Evolutionary conservation across 2,329 filamentous ascomycete genomes (phyloP).

Genomic region (Xylariaceae sp.): DNA sequence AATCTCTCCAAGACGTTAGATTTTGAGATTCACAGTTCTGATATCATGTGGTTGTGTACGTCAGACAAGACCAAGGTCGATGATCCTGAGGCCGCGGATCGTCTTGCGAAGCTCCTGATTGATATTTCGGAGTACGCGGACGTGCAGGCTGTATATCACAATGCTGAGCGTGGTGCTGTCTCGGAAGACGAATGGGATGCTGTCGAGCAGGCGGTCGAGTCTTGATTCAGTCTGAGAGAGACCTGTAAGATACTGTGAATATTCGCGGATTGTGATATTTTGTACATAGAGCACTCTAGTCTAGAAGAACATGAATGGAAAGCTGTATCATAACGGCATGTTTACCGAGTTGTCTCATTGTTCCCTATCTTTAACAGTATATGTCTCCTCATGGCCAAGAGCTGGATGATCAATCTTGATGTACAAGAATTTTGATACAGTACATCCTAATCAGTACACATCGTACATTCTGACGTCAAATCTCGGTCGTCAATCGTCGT

Average conservation of each 20-base stretch:
- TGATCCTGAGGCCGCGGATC: slow-evolving; percentile 49
- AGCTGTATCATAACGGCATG: too few relatives aligned
- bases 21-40: slow-evolving; percentile 66
- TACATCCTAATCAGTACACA: too few relatives aligned
- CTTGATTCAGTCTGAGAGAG: slow-evolving; percentile 21
- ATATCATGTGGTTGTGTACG: slow-evolving; percentile 83
- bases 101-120: slow-evolving; percentile 57
- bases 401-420: too few relatives aligned
- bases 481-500: too few relatives aligned
- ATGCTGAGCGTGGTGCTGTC: slow-evolving; percentile 51
- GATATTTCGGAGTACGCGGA: slow-evolving; percentile 63
- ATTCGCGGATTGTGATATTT: slow-evolving; percentile 32
- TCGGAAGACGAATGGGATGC: slow-evolving; percentile 52
- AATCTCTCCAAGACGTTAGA: slow-evolving; percentile 59
- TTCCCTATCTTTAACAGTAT: too few relatives aligned
- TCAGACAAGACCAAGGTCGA: slow-evolving; percentile 67
- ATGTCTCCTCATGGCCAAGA: too few relatives aligned
- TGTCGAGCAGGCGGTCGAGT: slow-evolving; percentile 50
- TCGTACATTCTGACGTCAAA: too few relatives aligned
- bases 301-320: slow-evolving; percentile 2
- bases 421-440: too few relatives aligned
- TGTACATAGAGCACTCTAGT: slow-evolving; percentile 12
- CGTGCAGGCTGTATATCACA: slow-evolving; percentile 77
- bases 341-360: too few relatives aligned
- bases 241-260: slow-evolving; percentile 14